Conservation (phyloP, 208 protist genomes). For the Sergeia podlipaevii region DNA sequence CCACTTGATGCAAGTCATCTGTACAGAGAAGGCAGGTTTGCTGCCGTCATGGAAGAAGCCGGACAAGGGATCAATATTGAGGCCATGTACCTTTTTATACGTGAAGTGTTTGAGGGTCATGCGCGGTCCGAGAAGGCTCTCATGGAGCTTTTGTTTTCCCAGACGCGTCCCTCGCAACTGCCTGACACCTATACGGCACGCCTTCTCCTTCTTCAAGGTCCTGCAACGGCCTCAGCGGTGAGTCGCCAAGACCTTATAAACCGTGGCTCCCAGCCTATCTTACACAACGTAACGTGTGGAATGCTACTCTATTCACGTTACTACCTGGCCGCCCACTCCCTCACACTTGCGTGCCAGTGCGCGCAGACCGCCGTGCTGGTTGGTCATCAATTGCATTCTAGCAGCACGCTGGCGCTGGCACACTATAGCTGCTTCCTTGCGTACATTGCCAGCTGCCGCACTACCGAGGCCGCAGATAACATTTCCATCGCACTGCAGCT, state of each 20-base stretch:
- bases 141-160: not conserved
- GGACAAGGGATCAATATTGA: not conserved
- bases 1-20: too few relatives aligned
- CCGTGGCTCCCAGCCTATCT: conserved; percentile 44
- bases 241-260: conserved; percentile 17
- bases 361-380: conserved; percentile 65
- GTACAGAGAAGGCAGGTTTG: too few relatives aligned
- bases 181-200: conserved; percentile 31
- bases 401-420: conserved; percentile 53
- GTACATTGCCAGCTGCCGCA: conserved; percentile 33
- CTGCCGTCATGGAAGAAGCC: not conserved
- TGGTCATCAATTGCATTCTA: conserved; percentile 68
- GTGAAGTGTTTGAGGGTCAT: conserved; percentile 35
- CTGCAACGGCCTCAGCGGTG: conserved; percentile 10
- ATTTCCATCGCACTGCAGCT: conserved; percentile 80
- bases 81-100: conserved; percentile 2
- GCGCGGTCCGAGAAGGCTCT: not conserved
- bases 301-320: conserved; percentile 79
- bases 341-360: conserved; percentile 54
- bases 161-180: conserved; percentile 13
- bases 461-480: conserved; percentile 62
- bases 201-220: conserved; percentile 25
- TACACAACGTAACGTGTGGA: conserved; percentile 69
- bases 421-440: conserved; percentile 74
- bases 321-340: conserved; percentile 54